Evolutionary conservation across 495 filamentous ascomycete species (phyloP).

Genomic region (Tuber umbilicatum): DNA sequence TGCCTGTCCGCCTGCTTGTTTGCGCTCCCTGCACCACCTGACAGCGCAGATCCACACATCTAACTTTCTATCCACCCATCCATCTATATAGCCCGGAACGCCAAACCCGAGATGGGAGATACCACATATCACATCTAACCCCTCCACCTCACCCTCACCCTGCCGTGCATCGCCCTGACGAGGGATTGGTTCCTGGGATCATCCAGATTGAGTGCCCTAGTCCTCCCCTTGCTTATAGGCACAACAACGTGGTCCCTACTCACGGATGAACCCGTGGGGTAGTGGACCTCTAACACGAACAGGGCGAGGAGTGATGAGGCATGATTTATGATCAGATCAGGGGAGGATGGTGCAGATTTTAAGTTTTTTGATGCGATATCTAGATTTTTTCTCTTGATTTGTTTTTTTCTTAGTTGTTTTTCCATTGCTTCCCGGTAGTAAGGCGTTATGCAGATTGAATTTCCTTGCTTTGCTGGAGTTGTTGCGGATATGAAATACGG

Average conservation of each 20-base stretch:
- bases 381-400: background rate
- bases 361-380: background rate
- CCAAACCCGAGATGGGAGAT: background rate
- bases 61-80: background rate
- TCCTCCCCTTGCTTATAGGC: background rate
- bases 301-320: background rate
- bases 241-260: background rate
- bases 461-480: background rate
- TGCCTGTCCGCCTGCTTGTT: background rate
- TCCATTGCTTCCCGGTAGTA: background rate
- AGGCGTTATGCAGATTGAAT: background rate
- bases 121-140: constrained; percentile 2
- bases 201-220: background rate
- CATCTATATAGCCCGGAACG: background rate
- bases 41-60: constrained; percentile 2
- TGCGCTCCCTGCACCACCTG: background rate
- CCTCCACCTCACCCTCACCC: background rate
- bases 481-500: background rate
- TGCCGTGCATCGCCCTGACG: background rate
- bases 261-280: background rate
- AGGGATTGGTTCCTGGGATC: background rate
- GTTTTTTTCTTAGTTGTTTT: background rate
- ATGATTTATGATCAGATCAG: background rate
- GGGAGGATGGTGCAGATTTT: background rate
- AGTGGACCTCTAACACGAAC: background rate